phyloP scores from a whole-genome alignment of 805 yeast genomes.

The Saccharomycopsis schoenii region DNA sequence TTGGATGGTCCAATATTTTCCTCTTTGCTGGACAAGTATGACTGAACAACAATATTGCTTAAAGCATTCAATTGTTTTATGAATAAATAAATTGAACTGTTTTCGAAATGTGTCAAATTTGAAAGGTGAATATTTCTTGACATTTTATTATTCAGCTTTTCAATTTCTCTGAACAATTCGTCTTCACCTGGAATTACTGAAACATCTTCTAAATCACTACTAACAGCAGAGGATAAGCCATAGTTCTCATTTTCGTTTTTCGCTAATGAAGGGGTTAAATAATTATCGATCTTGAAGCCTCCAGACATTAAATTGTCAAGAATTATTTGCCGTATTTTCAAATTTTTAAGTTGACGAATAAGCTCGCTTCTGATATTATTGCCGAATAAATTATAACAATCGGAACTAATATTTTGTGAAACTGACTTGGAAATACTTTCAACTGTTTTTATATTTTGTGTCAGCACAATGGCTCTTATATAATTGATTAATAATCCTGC shows the following conservation, averaged over 20 bases:
- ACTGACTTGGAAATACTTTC: not conserved
- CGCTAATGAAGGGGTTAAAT: not conserved
- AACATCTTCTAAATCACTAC: not conserved
- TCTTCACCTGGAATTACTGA: not conserved
- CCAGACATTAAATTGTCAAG: not conserved
- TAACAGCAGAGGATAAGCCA: not conserved
- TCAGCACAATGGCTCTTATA: not conserved
- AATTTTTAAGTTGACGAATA: not conserved
- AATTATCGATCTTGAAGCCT: not conserved
- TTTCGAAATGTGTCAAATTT: not conserved
- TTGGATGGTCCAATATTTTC: not conserved
- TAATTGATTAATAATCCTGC: not conserved
- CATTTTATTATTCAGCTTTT: not conserved
- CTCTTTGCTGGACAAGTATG: not conserved
- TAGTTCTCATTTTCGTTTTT: not conserved
- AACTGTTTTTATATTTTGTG: not conserved
- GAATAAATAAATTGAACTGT: not conserved
- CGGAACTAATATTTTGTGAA: not conserved
- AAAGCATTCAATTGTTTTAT: not conserved
- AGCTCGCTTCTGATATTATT: not conserved
- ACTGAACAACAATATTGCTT: not conserved
- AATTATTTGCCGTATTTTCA: not conserved
- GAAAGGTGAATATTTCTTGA: not conserved
- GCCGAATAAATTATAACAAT: not conserved
- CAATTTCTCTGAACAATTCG: not conserved